phyloP scores from a whole-genome alignment of 352 stramenopile genomes.

The Pythium brachiatum region DNA sequence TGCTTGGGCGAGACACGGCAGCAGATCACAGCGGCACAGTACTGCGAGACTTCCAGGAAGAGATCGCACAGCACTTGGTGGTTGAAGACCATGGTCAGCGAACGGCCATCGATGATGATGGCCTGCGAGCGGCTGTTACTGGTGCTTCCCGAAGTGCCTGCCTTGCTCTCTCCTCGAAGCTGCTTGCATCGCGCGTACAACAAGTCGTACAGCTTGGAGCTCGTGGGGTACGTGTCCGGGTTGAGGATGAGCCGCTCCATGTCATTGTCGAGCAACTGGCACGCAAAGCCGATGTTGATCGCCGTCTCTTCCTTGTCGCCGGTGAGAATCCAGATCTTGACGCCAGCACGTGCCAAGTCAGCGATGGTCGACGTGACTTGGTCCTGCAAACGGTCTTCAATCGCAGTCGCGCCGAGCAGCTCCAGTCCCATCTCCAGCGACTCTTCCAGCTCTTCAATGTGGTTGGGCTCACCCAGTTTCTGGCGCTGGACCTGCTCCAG shows the following conservation, averaged over 20 bases:
- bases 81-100: constrained; percentile 74
- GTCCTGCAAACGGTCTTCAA: constrained; percentile 82
- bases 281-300: constrained; percentile 97
- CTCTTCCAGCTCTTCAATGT: constrained; percentile 83
- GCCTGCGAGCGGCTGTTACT: constrained; percentile 29
- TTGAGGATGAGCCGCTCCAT: constrained; percentile 92
- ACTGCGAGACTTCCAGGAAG: constrained; percentile 83
- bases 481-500: constrained; percentile 64
- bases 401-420: constrained; percentile 74
- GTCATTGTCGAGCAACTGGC: constrained; percentile 94
- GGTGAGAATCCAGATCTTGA: constrained; percentile 88
- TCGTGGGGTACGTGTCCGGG: constrained; percentile 48
- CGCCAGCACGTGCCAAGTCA: constrained; percentile 63
- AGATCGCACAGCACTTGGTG: constrained; percentile 67
- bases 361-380: constrained; percentile 73
- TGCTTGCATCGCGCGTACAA: constrained; percentile 45
- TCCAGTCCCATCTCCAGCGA: constrained; percentile 69
- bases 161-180: constrained; percentile 36
- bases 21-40: constrained; percentile 86
- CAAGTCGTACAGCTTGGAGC: constrained; percentile 61
- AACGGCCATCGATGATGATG: constrained; percentile 74
- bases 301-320: constrained; percentile 94
- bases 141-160: not conserved
- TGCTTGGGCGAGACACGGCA: constrained; percentile 92
- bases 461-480: constrained; percentile 55